Conservation (phyloP, 768 basidiomycete species). For the Pholiota conissans region DNA sequence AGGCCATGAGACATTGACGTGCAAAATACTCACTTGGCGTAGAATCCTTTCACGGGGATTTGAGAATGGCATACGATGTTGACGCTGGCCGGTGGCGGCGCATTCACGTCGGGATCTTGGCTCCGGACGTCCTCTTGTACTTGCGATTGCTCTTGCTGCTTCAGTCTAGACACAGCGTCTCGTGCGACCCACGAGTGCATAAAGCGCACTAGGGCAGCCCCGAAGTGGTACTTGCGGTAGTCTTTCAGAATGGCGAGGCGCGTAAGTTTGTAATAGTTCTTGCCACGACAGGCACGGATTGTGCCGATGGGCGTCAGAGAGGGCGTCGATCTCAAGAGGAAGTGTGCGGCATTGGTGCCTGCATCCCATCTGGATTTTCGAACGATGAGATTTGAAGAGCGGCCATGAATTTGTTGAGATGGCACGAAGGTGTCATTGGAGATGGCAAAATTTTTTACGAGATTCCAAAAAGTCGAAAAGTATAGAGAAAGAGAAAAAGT, state of each 20-base stretch:
- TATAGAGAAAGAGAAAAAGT: neutral
- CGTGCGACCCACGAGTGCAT: conserved; percentile 59
- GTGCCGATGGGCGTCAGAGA: conserved; percentile 69
- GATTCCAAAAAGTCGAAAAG: no score
- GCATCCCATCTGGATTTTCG: conserved; percentile 1
- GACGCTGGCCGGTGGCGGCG: neutral
- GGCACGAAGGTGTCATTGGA: neutral
- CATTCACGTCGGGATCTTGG: no score
- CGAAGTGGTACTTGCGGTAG: conserved; percentile 65
- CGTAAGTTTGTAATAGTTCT: conserved; percentile 66
- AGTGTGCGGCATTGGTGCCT: conserved; percentile 54
- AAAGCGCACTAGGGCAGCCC: conserved; percentile 61
- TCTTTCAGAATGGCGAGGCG: conserved; percentile 68
- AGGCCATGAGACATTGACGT: conserved; percentile 7
- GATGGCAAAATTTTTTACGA: neutral
- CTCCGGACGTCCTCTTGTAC: conserved; percentile 22
- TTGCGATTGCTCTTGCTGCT: conserved; percentile 18
- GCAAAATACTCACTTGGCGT: conserved; percentile 60
- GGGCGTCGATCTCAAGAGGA: conserved; percentile 67
- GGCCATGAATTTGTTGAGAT: neutral
- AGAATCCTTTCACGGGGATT: conserved; percentile 69
- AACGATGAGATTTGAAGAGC: conserved; percentile 8
- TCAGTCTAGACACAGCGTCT: conserved; percentile 33
- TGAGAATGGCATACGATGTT: conserved; percentile 70
- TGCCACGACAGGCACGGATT: conserved; percentile 48